These are phyloP conservation scores for Fagus crenata DNA, from an alignment of 306 rosid genomes.

Conservation along the genomic window DNA sequence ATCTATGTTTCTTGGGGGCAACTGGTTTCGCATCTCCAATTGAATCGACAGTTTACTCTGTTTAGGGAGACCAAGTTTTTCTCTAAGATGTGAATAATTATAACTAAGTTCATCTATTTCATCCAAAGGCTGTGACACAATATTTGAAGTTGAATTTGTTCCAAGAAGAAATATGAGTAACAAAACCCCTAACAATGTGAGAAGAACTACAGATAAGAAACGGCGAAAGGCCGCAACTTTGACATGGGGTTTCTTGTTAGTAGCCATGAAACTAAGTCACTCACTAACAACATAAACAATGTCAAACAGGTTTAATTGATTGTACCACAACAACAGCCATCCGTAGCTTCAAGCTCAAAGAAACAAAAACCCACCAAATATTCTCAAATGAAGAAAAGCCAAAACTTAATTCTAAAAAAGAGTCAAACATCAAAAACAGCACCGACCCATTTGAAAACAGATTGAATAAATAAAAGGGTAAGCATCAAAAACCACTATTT, in stretches of 20 bases:
- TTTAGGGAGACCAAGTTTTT: constrained; percentile 49
- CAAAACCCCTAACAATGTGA: constrained; percentile 62
- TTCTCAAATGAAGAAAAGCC: constrained; percentile 7
- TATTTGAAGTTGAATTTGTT: constrained; percentile 45
- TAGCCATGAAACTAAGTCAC: constrained; percentile 44
- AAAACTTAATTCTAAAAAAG: constrained; percentile 7
- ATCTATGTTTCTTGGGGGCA: constrained; percentile 83
- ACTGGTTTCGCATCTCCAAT: constrained; percentile 58
- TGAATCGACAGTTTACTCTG: constrained; percentile 62
- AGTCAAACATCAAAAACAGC: constrained; percentile 13
- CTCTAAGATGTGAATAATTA: constrained; percentile 28
- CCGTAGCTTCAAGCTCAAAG: constrained; percentile 26
- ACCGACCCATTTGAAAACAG: constrained; percentile 30
- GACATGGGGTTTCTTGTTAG: constrained; percentile 53
- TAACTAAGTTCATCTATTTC: constrained; percentile 39
- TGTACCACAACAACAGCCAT: constrained; percentile 29
- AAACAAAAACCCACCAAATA: not conserved
- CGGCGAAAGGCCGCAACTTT: constrained; percentile 67
- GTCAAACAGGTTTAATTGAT: constrained; percentile 26
- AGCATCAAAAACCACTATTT: constrained; percentile 45
- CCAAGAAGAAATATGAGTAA: constrained; percentile 53
- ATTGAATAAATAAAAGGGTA: constrained; percentile 26
- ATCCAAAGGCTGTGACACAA: constrained; percentile 17
- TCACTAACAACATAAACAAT: constrained; percentile 17
- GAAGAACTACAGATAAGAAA: constrained; percentile 51